Conservation (phyloP, 805 yeast genomes). For the Kuraishia borneana region DNA sequence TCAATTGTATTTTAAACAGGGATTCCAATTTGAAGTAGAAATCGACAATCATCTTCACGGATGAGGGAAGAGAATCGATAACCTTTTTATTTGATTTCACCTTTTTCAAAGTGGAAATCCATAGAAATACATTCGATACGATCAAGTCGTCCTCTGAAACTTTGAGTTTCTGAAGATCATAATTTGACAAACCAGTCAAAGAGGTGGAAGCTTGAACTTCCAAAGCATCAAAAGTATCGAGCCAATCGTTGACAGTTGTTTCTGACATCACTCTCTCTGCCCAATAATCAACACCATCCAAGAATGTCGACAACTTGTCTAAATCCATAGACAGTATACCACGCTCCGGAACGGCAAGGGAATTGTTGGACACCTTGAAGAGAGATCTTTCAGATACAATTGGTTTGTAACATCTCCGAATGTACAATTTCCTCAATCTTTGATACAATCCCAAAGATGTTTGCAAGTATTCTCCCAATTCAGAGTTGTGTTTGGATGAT, state of each 20-base stretch:
- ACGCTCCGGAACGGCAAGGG: slow-evolving; percentile 26
- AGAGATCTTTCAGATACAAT: slow-evolving; percentile 20
- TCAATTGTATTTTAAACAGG: slow-evolving; percentile 52
- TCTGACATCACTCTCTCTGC: slow-evolving; percentile 45
- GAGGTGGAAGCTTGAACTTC: slow-evolving; percentile 59
- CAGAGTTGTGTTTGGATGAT: slow-evolving; percentile 11
- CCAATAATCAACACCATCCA: slow-evolving; percentile 52
- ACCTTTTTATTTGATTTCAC: slow-evolving; percentile 19
- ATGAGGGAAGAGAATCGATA: slow-evolving; percentile 48
- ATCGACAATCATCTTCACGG: slow-evolving; percentile 53
- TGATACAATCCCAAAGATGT: slow-evolving; percentile 36
- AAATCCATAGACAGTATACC: slow-evolving; percentile 26
- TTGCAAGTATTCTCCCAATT: slow-evolving; percentile 8
- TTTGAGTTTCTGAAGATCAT: slow-evolving; percentile 27
- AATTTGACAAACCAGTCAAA: slow-evolving; percentile 43
- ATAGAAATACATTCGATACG: slow-evolving; percentile 58
- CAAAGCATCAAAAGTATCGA: slow-evolving; percentile 57
- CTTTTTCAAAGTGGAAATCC: slow-evolving; percentile 44
- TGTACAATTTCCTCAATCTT: slow-evolving; percentile 55
- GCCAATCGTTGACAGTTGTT: slow-evolving; percentile 66
- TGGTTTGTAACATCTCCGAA: slow-evolving; percentile 63
- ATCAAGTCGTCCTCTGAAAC: slow-evolving; percentile 44
- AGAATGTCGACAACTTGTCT: slow-evolving; percentile 45
- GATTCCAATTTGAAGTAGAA: slow-evolving; percentile 57
- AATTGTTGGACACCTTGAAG: slow-evolving; percentile 25